Conservation (phyloP, 2,329 filamentous ascomycete genomes). For the Claviceps arundinis region DNA sequence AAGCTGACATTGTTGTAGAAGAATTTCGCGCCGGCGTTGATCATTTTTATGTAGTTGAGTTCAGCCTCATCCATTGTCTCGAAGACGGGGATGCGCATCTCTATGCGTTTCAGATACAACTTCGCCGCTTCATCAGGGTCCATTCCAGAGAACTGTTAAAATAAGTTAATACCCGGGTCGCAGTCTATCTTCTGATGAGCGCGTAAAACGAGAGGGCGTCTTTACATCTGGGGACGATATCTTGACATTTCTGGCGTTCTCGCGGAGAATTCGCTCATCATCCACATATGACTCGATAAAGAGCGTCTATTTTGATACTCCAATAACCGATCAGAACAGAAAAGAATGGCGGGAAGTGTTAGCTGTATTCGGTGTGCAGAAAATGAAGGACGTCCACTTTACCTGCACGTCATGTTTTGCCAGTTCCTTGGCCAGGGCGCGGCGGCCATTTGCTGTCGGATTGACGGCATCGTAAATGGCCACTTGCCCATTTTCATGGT, state of each 20-base stretch:
- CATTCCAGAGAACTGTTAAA: conserved; percentile 69
- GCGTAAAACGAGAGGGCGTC: conserved; percentile 3
- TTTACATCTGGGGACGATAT: conserved; percentile 89
- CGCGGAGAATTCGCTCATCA: conserved; percentile 83
- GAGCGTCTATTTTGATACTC: conserved; percentile 48
- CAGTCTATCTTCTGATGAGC: background rate
- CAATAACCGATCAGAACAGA: too few relatives aligned
- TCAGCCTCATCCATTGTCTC: conserved; percentile 93
- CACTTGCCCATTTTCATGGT: conserved; percentile 94
- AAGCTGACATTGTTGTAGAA: conserved; percentile 96
- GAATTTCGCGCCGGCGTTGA: conserved; percentile 86
- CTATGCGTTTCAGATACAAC: conserved; percentile 81
- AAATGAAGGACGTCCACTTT: background rate
- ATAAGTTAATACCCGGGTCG: background rate
- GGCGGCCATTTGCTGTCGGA: conserved; percentile 67
- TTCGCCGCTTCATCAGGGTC: conserved; percentile 81
- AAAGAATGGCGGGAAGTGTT: too few relatives aligned
- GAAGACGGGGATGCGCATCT: conserved; percentile 85
- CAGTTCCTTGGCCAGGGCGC: conserved; percentile 85
- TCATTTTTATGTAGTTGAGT: conserved; percentile 98
- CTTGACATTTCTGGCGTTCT: conserved; percentile 95
- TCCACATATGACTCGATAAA: conserved; percentile 96
- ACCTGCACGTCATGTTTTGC: conserved; percentile 93
- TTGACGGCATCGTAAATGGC: conserved; percentile 99
- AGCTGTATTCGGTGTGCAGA: background rate